These are phyloP conservation scores for Marasmius sp. DNA, from an alignment of 1,284 basidiomycete species.

Conservation along the genomic window DNA sequence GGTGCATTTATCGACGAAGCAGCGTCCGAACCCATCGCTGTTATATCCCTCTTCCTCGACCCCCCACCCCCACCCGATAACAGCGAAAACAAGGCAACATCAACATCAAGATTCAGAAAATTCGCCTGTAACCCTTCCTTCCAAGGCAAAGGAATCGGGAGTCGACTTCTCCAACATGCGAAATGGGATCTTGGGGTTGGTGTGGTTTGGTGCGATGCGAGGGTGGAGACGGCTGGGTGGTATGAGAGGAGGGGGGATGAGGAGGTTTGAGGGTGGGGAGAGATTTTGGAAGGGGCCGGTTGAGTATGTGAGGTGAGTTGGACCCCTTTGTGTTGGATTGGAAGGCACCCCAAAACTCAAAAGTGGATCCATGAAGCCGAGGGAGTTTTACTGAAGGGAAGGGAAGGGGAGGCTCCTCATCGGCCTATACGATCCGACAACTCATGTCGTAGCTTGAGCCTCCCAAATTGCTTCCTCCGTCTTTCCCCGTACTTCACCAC, in stretches of 20 bases:
- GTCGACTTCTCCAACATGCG: conserved; percentile 43
- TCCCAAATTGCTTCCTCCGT: no score
- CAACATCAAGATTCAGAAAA: conserved; percentile 54
- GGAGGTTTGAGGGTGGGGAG: conserved; percentile 45
- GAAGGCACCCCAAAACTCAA: no score
- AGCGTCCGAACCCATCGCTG: conserved; percentile 43
- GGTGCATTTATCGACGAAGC: conserved; percentile 45
- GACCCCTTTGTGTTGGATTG: no score
- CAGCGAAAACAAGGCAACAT: conserved; percentile 8
- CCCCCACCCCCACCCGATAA: conserved; percentile 37
- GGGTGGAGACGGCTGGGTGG: conserved; percentile 45
- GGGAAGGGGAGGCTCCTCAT: no score
- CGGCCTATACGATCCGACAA: no score
- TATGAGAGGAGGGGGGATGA: conserved; percentile 53
- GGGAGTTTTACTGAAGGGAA: no score
- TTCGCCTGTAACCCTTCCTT: conserved; percentile 53
- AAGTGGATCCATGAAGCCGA: no score
- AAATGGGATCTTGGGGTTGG: conserved; percentile 34
- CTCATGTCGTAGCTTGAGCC: no score
- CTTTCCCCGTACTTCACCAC: no score
- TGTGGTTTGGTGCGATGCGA: conserved; percentile 59
- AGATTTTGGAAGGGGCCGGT: conserved; percentile 51
- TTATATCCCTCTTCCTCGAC: conserved; percentile 59
- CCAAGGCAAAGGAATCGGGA: conserved; percentile 52
- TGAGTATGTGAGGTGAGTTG: conserved; percentile 53